These are phyloP conservation scores for Botrytis galanthina DNA, from an alignment of 2,329 filamentous ascomycete species.

Conservation along the genomic window DNA sequence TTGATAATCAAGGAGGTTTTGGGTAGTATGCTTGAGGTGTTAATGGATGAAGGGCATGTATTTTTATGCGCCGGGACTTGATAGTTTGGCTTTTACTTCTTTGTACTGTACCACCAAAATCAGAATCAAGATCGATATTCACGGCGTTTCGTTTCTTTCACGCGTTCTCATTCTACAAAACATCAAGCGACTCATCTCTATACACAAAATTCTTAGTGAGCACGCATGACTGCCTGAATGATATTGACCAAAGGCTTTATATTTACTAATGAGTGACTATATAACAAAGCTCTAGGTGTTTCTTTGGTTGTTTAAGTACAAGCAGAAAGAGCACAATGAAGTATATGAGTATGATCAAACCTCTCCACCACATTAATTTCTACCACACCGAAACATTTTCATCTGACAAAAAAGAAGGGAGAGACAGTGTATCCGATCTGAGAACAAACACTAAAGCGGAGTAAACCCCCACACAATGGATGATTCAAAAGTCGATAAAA, in stretches of 20 bases:
- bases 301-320: slow-evolving; percentile 28
- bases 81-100: neutral
- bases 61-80: neutral
- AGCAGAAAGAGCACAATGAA: slow-evolving; percentile 32
- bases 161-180: neutral
- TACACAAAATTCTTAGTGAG: neutral
- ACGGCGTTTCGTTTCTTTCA: neutral
- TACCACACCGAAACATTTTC: slow-evolving; percentile 27
- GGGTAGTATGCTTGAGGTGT: neutral
- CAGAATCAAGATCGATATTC: neutral
- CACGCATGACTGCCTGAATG: neutral
- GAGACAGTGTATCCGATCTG: slow-evolving; percentile 22
- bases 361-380: slow-evolving; percentile 30
- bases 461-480: slow-evolving; percentile 33
- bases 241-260: slow-evolving; percentile 26
- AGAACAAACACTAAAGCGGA: slow-evolving; percentile 29
- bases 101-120: neutral
- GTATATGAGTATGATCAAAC: slow-evolving; percentile 33
- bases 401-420: slow-evolving; percentile 24
- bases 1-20: neutral
- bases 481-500: slow-evolving; percentile 31
- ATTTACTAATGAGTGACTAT: slow-evolving; percentile 39
- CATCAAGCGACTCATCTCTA: neutral
- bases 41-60: neutral
- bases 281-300: slow-evolving; percentile 36